Evolutionary conservation across 2,329 filamentous ascomycete species (phyloP).

Genomic region (Triangularia setosa): DNA sequence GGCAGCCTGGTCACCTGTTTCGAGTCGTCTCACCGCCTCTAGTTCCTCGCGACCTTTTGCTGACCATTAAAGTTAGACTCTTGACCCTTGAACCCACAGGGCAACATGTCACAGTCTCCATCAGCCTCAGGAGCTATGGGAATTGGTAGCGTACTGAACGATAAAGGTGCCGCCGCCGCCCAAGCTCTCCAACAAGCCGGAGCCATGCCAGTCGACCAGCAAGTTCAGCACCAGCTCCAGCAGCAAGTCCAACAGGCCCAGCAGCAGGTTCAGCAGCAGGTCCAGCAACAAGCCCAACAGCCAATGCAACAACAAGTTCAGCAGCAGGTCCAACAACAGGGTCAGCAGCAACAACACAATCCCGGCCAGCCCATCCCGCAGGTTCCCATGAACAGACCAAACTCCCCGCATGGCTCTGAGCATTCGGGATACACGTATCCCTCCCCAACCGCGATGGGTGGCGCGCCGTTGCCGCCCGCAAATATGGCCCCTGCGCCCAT

Average conservation of each 20-base stretch:
- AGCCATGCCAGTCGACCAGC: constrained; percentile 30
- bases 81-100: not conserved
- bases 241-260: constrained; percentile 14
- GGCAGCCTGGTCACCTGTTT: not conserved
- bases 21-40: not conserved
- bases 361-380: constrained; percentile 18
- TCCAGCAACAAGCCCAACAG: constrained; percentile 17
- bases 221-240: constrained; percentile 17
- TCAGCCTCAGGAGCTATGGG: constrained; percentile 49
- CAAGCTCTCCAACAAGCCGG: constrained; percentile 10
- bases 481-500: constrained; percentile 39
- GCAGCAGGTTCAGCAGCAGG: constrained; percentile 24
- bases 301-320: constrained; percentile 17
- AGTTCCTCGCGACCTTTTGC: not conserved
- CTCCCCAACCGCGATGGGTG: constrained; percentile 48
- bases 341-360: constrained; percentile 15
- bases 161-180: constrained; percentile 37
- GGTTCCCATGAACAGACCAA: constrained; percentile 48
- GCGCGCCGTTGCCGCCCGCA: constrained; percentile 40
- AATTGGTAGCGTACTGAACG: constrained; percentile 51
- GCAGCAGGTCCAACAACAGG: constrained; percentile 5
- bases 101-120: constrained; percentile 35
- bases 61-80: constrained; percentile 13
- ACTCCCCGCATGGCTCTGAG: constrained; percentile 57
- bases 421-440: constrained; percentile 56